Base-by-base conservation (phyloP, 2,329 filamentous ascomycete species). In the Calonectria multiphialidica region DNA sequence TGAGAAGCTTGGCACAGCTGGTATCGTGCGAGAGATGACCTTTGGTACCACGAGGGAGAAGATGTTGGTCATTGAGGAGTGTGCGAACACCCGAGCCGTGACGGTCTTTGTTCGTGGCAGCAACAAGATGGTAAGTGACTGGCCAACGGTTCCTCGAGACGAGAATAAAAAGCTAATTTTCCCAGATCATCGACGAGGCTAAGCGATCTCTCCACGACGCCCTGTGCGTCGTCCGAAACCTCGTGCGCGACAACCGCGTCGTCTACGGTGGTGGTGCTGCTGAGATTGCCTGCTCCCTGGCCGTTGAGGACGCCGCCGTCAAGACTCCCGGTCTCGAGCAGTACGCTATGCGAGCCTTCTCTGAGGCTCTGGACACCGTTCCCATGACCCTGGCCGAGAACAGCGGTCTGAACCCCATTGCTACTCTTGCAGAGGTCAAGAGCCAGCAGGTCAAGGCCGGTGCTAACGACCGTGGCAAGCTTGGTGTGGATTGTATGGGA, bases 51-150 rank as follows among this genome's bases (percentile, higher is more conserved):
- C 97, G 50, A 91, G 97, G 81, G 97, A 99, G 86, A 98, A 99
- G 91, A 99, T 99, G 97, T 89, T 99, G 79, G 95, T 99, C 70
- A 99, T 99, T 80, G 97, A 99, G 87, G 97, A 99, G 86, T 99
- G 97, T 83, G 97, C 97, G 81, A 99, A 99, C 88, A 98, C 95
- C 71, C 90, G 97, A 80, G 97, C 97, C 53, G 97, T 99, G 72
- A 99, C 97, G 3, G 92, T 98, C 68, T 99, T 99, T 84, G 94
- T 99, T 72, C 91, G 97, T 81, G 97, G 97, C 81, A 98, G 95
- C 89, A 99, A 99, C 91, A 99, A 98, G 90, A 99, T 99, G 97
- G 95, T 96, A 85, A 82, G 90, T 85, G 7, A 63, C 15, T 8
- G 21, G 28, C 18, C 23, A 47, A 10, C 6, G 16, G 2, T 23